phyloP scores from a whole-genome alignment of 83 land plant genomes.

The Diphasiastrum complanatum region DNA sequence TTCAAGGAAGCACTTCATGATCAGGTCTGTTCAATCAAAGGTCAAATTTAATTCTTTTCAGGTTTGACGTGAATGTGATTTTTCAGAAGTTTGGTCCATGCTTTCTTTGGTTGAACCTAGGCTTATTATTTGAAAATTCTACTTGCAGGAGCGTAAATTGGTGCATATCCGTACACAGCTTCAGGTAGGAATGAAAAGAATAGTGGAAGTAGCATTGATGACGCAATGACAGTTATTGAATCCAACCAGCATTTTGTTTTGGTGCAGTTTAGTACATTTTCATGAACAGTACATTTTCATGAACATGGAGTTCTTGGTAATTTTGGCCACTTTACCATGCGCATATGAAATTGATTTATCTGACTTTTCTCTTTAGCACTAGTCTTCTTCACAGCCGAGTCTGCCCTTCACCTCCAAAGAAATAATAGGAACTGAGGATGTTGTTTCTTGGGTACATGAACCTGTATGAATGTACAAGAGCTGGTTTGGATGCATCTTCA shows the following conservation, averaged over 20 bases:
- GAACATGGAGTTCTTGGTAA: no score
- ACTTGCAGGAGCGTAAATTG: conserved; percentile 15
- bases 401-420: no score
- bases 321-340: no score
- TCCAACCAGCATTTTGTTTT: background rate
- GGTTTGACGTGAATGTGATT: background rate
- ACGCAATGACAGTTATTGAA: no score
- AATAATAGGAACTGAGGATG: no score
- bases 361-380: no score
- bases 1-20: conserved; percentile 73
- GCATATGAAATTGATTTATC: no score
- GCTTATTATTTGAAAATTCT: background rate
- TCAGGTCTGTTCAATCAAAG: conserved; percentile 45
- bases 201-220: background rate
- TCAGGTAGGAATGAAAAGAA: conserved; percentile 11
- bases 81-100: background rate
- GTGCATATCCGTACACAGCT: conserved; percentile 22
- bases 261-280: background rate
- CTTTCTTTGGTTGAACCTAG: background rate
- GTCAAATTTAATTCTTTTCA: background rate
- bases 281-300: no score
- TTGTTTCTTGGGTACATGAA: no score
- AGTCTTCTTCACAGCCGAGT: no score
- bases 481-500: no score
- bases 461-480: no score